Base-by-base conservation (phyloP, 2,329 filamentous ascomycete genomes). In the Fusarium sp. region DNA sequence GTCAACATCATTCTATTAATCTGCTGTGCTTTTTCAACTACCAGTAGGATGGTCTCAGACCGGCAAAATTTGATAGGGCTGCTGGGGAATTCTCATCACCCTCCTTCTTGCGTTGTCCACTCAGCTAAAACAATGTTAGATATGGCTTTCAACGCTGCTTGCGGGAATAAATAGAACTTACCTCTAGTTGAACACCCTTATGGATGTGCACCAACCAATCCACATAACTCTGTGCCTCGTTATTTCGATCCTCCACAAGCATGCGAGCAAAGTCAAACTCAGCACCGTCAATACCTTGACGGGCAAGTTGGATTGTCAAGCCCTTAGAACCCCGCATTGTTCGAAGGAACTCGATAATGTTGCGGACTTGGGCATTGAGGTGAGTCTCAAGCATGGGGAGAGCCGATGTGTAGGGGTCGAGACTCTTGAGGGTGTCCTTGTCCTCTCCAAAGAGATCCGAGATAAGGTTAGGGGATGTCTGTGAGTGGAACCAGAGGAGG, bases 201-300 rank as follows among this genome's bases (percentile, higher is more conserved):
- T 99, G 96, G 66, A 98, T 86, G 79, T 97, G 92, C 59, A 99
- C 96, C 75, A 99, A 84, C 96, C 96, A 99, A 81, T 99, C 96
- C 33, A 98, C 96, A 79, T 98, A 99, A 77, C 92, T 97, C 81
- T 97, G 94, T 35, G 96, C 96, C 82, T 99, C 96, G 71, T 97
- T 97, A 78, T 98, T 98, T 69, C 96, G 88, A 76, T 99, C 96
- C 80, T 99, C 96, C 32, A 97, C 89, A 70, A 99, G 80, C 80
- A 96, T 84, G 53, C 94, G 85, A 9, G 96, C 96, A 82, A 98
- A 99, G 79, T 99, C 96, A 75, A 94, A 98, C 79, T 99, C 96
- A 4, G 94, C 93, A 1, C 96, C 96, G 75, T 99, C 96, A 6
- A 98, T 85, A 1, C 94, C 94, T 79, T 98, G 96, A 60, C 96